Percentiles rank a stretch among this genome's conserved stretches.
phyloP scores from a whole-genome alignment of 2,329 filamentous ascomycete genomes.

The Claviceps lovelessii region DNA sequence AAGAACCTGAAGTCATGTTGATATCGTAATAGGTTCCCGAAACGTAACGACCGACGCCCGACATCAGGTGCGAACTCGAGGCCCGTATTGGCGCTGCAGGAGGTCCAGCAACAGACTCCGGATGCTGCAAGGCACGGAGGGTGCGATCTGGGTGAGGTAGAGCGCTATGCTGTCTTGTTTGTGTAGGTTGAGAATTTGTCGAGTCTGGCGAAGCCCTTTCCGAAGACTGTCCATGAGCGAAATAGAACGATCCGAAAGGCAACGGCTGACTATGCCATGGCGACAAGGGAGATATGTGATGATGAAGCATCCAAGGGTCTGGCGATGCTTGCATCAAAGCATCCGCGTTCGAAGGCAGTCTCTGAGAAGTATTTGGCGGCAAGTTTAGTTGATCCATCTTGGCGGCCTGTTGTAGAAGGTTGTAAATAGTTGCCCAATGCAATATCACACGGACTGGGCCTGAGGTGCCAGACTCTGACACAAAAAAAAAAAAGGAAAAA shows the following conservation, averaged over 20 bases:
- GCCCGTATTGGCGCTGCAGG: neutral
- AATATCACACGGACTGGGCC: neutral
- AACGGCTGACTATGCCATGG: constrained; percentile 11
- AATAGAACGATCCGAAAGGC: neutral
- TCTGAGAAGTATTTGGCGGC: constrained; percentile 11
- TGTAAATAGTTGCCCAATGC: neutral
- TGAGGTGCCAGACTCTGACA: neutral
- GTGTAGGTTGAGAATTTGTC: neutral
- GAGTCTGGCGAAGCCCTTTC: neutral
- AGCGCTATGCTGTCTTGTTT: neutral
- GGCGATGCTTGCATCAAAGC: constrained; percentile 14
- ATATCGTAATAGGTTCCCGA: neutral
- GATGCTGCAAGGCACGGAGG: constrained; percentile 1
- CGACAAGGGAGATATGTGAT: constrained; percentile 10
- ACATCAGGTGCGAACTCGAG: neutral
- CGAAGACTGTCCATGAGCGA: neutral
- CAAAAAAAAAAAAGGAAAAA: too few species aligned
- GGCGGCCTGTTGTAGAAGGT: neutral
- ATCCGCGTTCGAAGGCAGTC: constrained; percentile 13
- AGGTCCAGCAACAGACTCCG: neutral
- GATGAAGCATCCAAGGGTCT: constrained; percentile 13
- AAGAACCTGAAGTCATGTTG: neutral
- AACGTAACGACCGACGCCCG: neutral
- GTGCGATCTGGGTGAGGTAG: constrained; percentile 4
- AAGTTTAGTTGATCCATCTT: constrained; percentile 17